These are phyloP conservation scores for Syzygium oleosum DNA, from an alignment of 345 rosid genomes.

Conservation along the genomic window DNA sequence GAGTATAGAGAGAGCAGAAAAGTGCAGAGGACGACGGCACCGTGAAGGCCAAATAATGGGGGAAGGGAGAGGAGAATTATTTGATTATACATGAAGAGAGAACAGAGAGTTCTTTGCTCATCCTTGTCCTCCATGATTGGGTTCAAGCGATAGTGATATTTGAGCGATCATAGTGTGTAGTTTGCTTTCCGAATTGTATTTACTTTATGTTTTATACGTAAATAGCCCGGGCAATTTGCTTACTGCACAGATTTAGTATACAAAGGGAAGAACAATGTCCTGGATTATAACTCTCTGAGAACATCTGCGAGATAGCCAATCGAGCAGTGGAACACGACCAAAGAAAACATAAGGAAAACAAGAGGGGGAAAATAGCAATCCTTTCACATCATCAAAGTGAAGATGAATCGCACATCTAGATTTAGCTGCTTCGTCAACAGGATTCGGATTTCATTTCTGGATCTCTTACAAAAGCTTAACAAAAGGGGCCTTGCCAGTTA, in stretches of 20 bases:
- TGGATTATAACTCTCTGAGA: not conserved
- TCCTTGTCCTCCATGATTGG: not conserved
- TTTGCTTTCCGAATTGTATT: not conserved
- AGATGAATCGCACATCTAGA: no score
- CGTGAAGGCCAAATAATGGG: not conserved
- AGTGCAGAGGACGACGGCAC: not conserved
- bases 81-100: not conserved
- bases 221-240: not conserved
- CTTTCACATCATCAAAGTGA: not conserved
- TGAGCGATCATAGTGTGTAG: not conserved
- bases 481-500: not conserved
- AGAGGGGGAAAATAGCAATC: not conserved
- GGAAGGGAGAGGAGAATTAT: not conserved
- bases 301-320: not conserved
- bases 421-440: not conserved
- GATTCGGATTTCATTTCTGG: not conserved
- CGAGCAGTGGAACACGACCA: not conserved
- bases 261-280: not conserved
- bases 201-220: not conserved
- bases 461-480: not conserved
- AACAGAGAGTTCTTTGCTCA: not conserved
- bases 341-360: not conserved
- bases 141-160: not conserved
- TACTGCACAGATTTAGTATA: not conserved
- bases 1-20: constrained; percentile 49